These are phyloP conservation scores for Lipomyces sp. DNA, from an alignment of 805 yeast species.

Conservation along the genomic window DNA sequence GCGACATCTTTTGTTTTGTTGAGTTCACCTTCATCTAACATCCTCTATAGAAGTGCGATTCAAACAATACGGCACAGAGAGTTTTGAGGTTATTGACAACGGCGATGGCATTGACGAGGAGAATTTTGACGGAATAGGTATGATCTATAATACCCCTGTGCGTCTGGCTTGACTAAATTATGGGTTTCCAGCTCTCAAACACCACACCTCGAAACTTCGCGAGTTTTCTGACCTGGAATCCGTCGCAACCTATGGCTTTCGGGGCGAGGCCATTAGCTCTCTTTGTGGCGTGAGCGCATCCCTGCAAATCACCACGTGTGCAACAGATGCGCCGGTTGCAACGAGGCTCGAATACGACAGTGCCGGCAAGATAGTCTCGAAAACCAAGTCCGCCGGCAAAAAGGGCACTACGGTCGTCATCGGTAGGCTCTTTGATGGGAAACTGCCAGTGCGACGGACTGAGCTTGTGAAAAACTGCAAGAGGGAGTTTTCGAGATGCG, in stretches of 20 bases:
- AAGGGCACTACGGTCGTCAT: constrained; percentile 69
- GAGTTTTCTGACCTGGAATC: constrained; percentile 41
- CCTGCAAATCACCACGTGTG: constrained; percentile 49
- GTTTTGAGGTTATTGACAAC: constrained; percentile 67
- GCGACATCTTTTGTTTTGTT: no score
- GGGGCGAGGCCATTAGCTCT: constrained; percentile 67
- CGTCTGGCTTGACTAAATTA: no score
- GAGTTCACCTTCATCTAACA: not conserved
- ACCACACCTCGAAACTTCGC: constrained; percentile 55
- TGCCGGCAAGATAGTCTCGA: constrained; percentile 49
- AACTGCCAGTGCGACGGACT: constrained; percentile 75
- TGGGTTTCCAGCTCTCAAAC: constrained; percentile 36
- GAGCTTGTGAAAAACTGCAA: constrained; percentile 65
- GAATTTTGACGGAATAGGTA: constrained; percentile 48
- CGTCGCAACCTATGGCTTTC: constrained; percentile 56
- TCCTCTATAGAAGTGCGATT: constrained; percentile 52
- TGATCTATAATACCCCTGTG: no score
- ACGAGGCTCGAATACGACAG: constrained; percentile 51
- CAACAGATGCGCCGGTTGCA: constrained; percentile 53
- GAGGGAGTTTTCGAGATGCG: constrained; percentile 68
- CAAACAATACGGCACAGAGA: constrained; percentile 67
- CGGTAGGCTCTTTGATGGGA: constrained; percentile 54
- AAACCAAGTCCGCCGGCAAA: constrained; percentile 48
- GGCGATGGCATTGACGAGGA: constrained; percentile 62
- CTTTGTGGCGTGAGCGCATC: constrained; percentile 47